Conservation (phyloP, 192 early-diverging fungal genomes). For the Spizellomyces sp. region DNA sequence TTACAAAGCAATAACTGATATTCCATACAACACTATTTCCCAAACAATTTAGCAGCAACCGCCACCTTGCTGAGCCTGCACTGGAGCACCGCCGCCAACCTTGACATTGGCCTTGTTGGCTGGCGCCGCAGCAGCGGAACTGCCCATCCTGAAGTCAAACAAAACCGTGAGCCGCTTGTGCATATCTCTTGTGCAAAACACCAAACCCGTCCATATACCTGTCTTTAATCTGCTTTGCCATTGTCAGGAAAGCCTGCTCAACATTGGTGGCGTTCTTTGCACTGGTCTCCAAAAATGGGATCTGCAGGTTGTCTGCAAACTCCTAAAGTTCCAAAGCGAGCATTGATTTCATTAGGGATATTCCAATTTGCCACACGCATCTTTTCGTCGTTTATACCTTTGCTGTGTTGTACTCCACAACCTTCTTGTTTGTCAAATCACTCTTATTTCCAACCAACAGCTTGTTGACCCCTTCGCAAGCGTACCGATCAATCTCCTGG, state of each 20-base stretch:
- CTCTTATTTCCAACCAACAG: constrained; percentile 98
- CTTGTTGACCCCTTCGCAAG: constrained; percentile 97
- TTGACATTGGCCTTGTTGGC: constrained; percentile 52
- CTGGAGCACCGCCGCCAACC: constrained; percentile 52
- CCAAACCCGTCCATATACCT: constrained; percentile 52
- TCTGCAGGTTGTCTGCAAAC: constrained; percentile 84
- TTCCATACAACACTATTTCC: no score
- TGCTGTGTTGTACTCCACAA: constrained; percentile 76
- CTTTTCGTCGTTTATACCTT: constrained; percentile 50
- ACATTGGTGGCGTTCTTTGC: constrained; percentile 98
- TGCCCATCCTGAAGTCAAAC: constrained; percentile 55
- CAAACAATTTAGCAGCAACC: constrained; percentile 52
- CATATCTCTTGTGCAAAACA: constrained; percentile 1
- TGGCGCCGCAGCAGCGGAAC: constrained; percentile 45
- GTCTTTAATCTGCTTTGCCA: constrained; percentile 99
- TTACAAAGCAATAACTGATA: no score
- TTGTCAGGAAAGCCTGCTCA: constrained; percentile 98
- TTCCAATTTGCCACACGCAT: no score
- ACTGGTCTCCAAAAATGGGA: constrained; percentile 96
- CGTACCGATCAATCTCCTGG: constrained; percentile 98
- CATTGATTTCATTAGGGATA: neutral
- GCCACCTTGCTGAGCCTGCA: constrained; percentile 50
- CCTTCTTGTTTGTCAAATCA: constrained; percentile 92
- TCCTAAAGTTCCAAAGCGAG: constrained; percentile 57
- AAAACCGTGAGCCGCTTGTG: constrained; percentile 5